phyloP scores from a whole-genome alignment of 2,329 filamentous ascomycete species.

The Penicillium sp. region DNA sequence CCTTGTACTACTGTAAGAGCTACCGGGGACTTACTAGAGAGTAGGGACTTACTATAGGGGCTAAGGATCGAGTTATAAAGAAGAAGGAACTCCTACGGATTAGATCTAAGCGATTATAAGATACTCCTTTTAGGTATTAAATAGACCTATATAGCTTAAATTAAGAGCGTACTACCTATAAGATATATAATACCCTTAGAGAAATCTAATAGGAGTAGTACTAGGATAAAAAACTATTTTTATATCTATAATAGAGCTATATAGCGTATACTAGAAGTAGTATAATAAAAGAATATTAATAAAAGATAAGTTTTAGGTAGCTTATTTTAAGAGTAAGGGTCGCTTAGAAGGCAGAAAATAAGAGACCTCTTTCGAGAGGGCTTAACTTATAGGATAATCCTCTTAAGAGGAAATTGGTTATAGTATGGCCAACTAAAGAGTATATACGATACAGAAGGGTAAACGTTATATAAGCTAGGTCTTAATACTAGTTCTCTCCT shows the following conservation, averaged over 20 bases:
- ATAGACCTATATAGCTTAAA: not conserved
- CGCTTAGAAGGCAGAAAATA: not conserved
- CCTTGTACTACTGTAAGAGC: no score
- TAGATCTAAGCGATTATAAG: slow-evolving; percentile 1
- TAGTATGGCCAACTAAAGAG: slow-evolving; percentile 10
- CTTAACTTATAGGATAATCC: slow-evolving; percentile 5
- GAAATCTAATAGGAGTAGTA: slow-evolving; percentile 4
- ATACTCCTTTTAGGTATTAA: not conserved
- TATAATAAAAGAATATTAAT: not conserved
- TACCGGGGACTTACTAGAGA: no score
- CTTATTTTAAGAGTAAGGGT: not conserved
- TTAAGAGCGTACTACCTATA: not conserved
- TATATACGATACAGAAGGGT: slow-evolving; percentile 4
- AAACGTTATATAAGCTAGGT: slow-evolving; percentile 12
- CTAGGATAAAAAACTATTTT: not conserved
- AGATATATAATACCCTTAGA: not conserved
- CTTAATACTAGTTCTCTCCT: slow-evolving; percentile 4
- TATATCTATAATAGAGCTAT: slow-evolving; percentile 2
- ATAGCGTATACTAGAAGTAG: not conserved
- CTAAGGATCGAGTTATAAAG: no score
- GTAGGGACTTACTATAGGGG: no score
- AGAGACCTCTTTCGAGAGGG: slow-evolving; percentile 1
- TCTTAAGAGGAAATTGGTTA: slow-evolving; percentile 13
- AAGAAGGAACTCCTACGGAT: no score
- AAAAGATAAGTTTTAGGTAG: not conserved